Percentiles rank a stretch among this genome's conserved stretches.
Evolutionary conservation across 805 yeast genomes (phyloP).

Genomic region (Candida xyloterini): DNA sequence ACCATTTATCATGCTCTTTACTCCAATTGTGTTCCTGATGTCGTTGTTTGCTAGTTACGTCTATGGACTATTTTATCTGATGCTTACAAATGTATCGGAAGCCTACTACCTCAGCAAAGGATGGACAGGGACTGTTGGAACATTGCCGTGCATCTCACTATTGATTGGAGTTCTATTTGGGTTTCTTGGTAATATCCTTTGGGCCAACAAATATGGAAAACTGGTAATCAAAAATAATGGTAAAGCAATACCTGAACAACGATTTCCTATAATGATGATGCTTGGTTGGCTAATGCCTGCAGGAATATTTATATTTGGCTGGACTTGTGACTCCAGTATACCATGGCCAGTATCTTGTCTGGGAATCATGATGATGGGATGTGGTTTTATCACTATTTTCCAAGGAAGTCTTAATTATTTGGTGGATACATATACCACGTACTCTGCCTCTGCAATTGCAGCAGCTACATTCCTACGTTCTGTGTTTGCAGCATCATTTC

Average conservation of each 20-base stretch:
- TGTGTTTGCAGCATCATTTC: conserved; percentile 61
- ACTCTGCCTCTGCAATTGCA: conserved; percentile 52
- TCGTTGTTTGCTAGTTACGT: conserved; percentile 48
- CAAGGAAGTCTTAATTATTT: conserved; percentile 65
- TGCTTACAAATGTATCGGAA: conserved; percentile 43
- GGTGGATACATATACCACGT: conserved; percentile 67
- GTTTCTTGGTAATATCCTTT: conserved; percentile 34
- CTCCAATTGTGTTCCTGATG: conserved; percentile 42
- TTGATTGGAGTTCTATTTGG: conserved; percentile 38
- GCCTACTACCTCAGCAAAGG: conserved; percentile 32
- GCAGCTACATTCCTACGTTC: conserved; percentile 58
- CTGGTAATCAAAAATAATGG: conserved; percentile 34
- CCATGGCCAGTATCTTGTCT: conserved; percentile 56
- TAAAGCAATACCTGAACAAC: conserved; percentile 55
- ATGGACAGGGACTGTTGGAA: conserved; percentile 32
- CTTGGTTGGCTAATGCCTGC: conserved; percentile 53
- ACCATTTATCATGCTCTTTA: conserved; percentile 39
- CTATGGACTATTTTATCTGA: conserved; percentile 45
- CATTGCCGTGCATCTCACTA: conserved; percentile 37
- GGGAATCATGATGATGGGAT: conserved; percentile 60
- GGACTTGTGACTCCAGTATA: conserved; percentile 47
- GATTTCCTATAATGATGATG: conserved; percentile 52
- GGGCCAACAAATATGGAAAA: conserved; percentile 16
- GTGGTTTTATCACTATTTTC: conserved; percentile 60
- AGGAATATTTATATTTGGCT: conserved; percentile 63